phyloP scores from a whole-genome alignment of 176 grass and related monocot genomes.

The Oryza punctata region DNA sequence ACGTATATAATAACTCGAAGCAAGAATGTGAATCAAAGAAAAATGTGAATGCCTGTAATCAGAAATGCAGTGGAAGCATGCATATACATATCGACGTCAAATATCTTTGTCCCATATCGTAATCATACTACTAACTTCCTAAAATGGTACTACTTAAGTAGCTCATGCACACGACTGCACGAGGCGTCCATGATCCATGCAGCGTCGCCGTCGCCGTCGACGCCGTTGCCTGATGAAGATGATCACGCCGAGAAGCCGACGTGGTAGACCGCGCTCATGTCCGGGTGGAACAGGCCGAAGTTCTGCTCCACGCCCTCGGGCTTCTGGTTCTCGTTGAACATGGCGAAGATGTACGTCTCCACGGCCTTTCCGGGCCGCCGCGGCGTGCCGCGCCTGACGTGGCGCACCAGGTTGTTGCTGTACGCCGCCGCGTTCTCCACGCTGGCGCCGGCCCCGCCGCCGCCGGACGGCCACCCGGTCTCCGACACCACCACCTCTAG shows the following conservation, averaged over 20 bases:
- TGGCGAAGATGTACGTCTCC: constrained; percentile 89
- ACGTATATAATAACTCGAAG: not conserved
- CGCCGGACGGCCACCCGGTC: constrained; percentile 91
- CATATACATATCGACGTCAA: not conserved
- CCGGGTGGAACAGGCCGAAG: constrained; percentile 81
- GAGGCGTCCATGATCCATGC: not conserved
- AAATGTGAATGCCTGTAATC: not conserved
- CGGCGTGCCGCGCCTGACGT: constrained; percentile 66
- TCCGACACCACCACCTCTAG: constrained; percentile 74
- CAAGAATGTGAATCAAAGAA: not conserved
- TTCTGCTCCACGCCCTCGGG: constrained; percentile 72
- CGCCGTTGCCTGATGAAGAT: not conserved
- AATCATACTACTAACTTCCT: not conserved
- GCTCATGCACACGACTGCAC: not conserved
- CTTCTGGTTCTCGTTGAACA: constrained; percentile 96
- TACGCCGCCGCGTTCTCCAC: constrained; percentile 77
- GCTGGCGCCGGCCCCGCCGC: constrained; percentile 51
- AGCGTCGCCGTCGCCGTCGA: not conserved
- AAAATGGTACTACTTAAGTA: not conserved
- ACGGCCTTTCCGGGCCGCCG: constrained; percentile 63
- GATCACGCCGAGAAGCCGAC: constrained; percentile 57
- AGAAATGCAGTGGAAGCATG: not conserved
- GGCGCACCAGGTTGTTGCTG: constrained; percentile 66
- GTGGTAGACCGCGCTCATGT: constrained; percentile 91
- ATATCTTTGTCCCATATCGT: not conserved